phyloP scores from a whole-genome alignment of 805 yeast genomes.

The Yarrowia osloensis region DNA sequence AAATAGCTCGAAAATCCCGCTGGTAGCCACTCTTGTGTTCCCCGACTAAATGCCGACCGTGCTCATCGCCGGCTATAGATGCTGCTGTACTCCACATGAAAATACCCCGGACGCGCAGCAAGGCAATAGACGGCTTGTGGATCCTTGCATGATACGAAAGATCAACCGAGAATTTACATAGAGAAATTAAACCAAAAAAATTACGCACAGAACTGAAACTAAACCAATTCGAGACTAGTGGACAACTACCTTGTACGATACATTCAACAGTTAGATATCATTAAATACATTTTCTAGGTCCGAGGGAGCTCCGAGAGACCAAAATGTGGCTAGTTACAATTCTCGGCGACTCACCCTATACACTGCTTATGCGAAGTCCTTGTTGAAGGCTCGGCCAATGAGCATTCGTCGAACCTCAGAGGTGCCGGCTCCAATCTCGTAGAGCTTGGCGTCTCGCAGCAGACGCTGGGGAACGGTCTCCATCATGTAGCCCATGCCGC shows the following conservation, averaged over 20 bases:
- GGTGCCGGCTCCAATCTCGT: constrained; percentile 43
- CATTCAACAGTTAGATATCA: too few species aligned
- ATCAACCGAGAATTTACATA: background rate
- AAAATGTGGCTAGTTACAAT: background rate
- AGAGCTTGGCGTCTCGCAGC: constrained; percentile 42
- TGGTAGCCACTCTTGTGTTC: too few species aligned
- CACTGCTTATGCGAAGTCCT: constrained; percentile 33
- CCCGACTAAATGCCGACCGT: too few species aligned
- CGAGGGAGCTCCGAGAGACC: background rate
- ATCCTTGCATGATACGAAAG: background rate
- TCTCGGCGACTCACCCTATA: too few species aligned
- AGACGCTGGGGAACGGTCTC: constrained; percentile 42
- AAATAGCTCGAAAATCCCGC: too few species aligned
- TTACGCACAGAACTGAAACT: too few species aligned
- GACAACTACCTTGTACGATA: too few species aligned
- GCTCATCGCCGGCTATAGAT: background rate
- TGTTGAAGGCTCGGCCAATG: constrained; percentile 42
- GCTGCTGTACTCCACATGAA: too few species aligned
- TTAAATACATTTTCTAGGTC: background rate
- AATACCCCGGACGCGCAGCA: background rate
- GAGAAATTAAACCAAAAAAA: too few species aligned
- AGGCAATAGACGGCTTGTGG: constrained; percentile 11
- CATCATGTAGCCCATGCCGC: constrained; percentile 43
- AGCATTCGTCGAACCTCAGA: constrained; percentile 42
- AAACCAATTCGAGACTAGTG: too few species aligned